These are phyloP conservation scores for Tripterygium wilfordii DNA, from an alignment of 177 flowering plant genomes.

Conservation along the genomic window DNA sequence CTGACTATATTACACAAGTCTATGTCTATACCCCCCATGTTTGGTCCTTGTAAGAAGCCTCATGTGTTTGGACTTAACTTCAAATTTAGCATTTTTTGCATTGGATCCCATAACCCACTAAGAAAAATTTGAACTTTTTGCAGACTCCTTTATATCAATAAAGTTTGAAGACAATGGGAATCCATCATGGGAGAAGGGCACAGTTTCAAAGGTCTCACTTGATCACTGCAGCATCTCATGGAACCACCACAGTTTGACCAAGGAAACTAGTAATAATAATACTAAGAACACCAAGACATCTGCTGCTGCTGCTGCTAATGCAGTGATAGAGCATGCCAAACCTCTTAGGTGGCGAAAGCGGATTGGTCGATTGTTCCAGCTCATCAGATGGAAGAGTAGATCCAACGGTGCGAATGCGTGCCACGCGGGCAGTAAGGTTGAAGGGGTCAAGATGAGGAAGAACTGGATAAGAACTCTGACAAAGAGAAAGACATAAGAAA, in stretches of 20 bases:
- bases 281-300: conserved; percentile 32
- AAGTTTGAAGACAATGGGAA: conserved; percentile 75
- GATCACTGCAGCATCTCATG: conserved; percentile 31
- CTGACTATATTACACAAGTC: no score
- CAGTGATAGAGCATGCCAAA: conserved; percentile 55
- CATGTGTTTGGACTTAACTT: no score
- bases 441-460: conserved; percentile 52
- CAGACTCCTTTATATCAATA: conserved; percentile 88
- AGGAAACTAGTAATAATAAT: conserved; percentile 5
- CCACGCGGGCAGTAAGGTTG: conserved; percentile 53
- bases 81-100: no score
- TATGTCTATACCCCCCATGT: no score
- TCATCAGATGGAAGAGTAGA: conserved; percentile 62
- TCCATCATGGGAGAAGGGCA: conserved; percentile 80
- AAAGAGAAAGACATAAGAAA: conserved; percentile 46
- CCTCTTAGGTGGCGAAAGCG: conserved; percentile 75
- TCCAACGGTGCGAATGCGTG: conserved; percentile 41
- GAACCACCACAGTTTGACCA: conserved; percentile 21
- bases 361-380: conserved; percentile 71
- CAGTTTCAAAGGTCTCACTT: conserved; percentile 32
- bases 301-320: no score
- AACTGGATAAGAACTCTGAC: conserved; percentile 64
- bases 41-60: no score
- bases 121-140: conserved; percentile 3
- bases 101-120: no score